Conservation (phyloP, 345 rosid species). For the Microcos paniculata region DNA sequence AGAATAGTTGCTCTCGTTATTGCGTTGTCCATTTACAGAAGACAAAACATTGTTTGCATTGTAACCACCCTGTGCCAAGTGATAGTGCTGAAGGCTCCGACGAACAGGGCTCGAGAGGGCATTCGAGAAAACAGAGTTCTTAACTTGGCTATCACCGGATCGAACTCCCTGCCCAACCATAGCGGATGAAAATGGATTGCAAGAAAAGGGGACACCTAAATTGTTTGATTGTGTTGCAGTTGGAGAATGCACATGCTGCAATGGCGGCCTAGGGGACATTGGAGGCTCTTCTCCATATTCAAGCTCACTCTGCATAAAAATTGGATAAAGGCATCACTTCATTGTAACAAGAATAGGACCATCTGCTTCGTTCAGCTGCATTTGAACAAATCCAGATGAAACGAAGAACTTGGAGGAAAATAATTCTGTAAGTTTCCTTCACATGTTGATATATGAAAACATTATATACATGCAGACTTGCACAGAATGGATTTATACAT, state of each 20-base stretch:
- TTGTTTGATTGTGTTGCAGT: conserved; percentile 23
- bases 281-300: conserved; percentile 64
- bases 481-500: too few species aligned
- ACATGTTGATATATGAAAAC: too few species aligned
- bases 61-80: conserved; percentile 36
- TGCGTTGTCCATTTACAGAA: conserved; percentile 11
- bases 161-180: conserved; percentile 31
- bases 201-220: conserved; percentile 32
- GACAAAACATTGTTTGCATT: conserved; percentile 19
- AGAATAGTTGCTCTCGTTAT: conserved; percentile 8
- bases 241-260: conserved; percentile 47
- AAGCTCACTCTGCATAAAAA: conserved; percentile 57
- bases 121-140: conserved; percentile 51
- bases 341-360: not conserved
- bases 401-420: not conserved
- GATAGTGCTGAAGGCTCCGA: conserved; percentile 65
- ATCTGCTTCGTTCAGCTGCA: not conserved
- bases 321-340: not conserved
- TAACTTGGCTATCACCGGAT: conserved; percentile 46
- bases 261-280: conserved; percentile 42
- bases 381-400: not conserved
- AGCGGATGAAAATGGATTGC: conserved; percentile 36
- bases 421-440: too few species aligned
- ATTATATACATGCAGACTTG: too few species aligned
- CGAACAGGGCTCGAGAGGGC: conserved; percentile 77